These are phyloP conservation scores for Stagonosporopsis vannaccii DNA, from an alignment of 2,329 filamentous ascomycete species.

Conservation along the genomic window DNA sequence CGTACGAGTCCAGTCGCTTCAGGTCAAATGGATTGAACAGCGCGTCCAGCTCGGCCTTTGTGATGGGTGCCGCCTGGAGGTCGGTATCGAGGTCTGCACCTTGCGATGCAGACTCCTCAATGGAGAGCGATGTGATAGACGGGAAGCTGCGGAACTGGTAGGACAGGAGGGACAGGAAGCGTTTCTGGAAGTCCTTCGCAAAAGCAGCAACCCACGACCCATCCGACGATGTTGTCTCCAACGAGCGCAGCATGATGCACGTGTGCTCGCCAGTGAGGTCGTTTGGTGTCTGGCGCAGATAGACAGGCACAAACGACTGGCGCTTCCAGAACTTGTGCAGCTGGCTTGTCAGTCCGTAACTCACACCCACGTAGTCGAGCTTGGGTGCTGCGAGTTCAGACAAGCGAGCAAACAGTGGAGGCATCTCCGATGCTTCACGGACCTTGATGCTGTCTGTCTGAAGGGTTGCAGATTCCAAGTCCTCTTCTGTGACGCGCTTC, in stretches of 20 bases:
- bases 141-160: conserved; percentile 91
- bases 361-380: conserved; percentile 94
- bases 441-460: conserved; percentile 89
- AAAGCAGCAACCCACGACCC: conserved; percentile 93
- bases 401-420: conserved; percentile 88
- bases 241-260: conserved; percentile 91
- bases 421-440: conserved; percentile 88
- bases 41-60: conserved; percentile 77
- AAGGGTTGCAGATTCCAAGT: conserved; percentile 77
- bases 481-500: conserved; percentile 80
- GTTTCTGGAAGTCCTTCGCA: conserved; percentile 88
- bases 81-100: conserved; percentile 71
- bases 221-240: conserved; percentile 61
- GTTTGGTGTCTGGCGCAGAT: conserved; percentile 93
- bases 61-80: conserved; percentile 64
- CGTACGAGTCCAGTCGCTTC: conserved; percentile 93
- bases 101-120: conserved; percentile 82
- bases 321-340: conserved; percentile 99
- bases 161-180: conserved; percentile 88
- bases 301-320: conserved; percentile 84
- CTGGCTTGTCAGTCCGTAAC: conserved; percentile 85
- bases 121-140: conserved; percentile 78
- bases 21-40: conserved; percentile 89
- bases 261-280: conserved; percentile 97
- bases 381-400: conserved; percentile 79